Evolutionary conservation across 352 stramenopile genomes (phyloP).

Genomic region (Phytophthora hibernalis): DNA sequence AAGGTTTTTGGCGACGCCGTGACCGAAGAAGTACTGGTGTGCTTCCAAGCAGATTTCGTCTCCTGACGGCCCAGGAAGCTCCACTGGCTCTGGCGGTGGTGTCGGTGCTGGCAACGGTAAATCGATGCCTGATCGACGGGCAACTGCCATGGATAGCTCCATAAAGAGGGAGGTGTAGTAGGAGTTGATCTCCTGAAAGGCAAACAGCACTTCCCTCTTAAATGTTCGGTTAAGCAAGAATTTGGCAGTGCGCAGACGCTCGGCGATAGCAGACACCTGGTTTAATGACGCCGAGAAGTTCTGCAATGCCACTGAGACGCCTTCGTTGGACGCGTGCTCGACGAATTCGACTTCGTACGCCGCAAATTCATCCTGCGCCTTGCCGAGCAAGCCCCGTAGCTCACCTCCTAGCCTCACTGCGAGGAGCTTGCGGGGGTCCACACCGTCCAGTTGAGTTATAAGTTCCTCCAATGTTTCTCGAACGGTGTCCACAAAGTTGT

Average conservation of each 20-base stretch:
- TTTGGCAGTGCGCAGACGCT: constrained; percentile 62
- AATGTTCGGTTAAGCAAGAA: constrained; percentile 84
- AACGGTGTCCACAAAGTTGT: constrained; percentile 48
- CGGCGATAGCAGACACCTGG: constrained; percentile 63
- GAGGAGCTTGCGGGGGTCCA: constrained; percentile 69
- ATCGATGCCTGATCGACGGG: constrained; percentile 53
- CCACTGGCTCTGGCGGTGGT: constrained; percentile 18
- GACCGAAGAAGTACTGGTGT: constrained; percentile 72
- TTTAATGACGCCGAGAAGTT: constrained; percentile 75
- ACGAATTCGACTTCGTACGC: constrained; percentile 70
- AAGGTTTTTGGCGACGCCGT: constrained; percentile 48
- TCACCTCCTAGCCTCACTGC: constrained; percentile 73
- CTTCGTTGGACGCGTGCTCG: constrained; percentile 56
- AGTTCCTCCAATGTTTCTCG: constrained; percentile 52
- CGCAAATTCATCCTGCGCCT: constrained; percentile 79
- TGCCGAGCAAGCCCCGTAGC: constrained; percentile 77
- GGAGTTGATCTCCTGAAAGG: constrained; percentile 88
- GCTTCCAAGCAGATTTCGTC: constrained; percentile 62
- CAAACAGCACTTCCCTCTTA: constrained; percentile 77
- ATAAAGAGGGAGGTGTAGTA: constrained; percentile 89
- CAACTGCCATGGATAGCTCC: constrained; percentile 80
- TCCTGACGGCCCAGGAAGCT: constrained; percentile 13
- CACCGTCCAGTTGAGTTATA: constrained; percentile 59
- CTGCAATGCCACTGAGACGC: constrained; percentile 73
- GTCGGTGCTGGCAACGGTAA: constrained; percentile 57